Percentiles rank a stretch among this genome's conserved stretches.
These are phyloP conservation scores for Rhodotorula sp. DNA, from an alignment of 1,284 basidiomycete genomes.

Conservation along the genomic window DNA sequence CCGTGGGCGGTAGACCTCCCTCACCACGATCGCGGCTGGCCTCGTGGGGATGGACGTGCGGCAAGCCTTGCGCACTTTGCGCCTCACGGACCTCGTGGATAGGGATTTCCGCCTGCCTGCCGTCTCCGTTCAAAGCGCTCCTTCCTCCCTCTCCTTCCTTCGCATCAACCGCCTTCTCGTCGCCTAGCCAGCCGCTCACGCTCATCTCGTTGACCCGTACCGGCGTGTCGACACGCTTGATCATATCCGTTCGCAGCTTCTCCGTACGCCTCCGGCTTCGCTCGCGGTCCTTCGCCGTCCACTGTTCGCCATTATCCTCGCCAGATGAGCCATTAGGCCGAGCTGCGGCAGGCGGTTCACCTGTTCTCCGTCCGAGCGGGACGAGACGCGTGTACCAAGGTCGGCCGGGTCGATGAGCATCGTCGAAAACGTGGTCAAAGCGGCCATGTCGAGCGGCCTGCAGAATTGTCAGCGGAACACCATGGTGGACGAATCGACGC, in stretches of 20 bases:
- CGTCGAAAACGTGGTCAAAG: conserved; percentile 12
- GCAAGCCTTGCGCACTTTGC: neutral
- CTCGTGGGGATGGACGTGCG: neutral
- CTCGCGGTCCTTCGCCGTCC: conserved; percentile 18
- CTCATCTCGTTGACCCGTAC: conserved; percentile 81
- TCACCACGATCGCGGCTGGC: neutral
- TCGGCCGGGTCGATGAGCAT: conserved; percentile 2
- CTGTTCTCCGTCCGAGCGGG: neutral
- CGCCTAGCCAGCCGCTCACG: conserved; percentile 46
- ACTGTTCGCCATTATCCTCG: conserved; percentile 5
- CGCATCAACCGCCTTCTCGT: conserved; percentile 31
- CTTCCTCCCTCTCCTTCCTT: neutral
- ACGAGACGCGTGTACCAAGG: conserved; percentile 18
- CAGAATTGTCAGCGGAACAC: no score
- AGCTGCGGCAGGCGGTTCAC: no score
- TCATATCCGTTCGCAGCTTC: conserved; percentile 73
- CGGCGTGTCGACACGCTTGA: conserved; percentile 70
- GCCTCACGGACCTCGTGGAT: no score
- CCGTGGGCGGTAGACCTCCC: neutral
- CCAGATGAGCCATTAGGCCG: no score
- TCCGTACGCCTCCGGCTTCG: conserved; percentile 24
- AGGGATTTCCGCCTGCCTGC: neutral
- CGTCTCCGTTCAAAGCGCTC: neutral
- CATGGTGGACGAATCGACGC: no score
- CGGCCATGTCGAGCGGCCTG: conserved; percentile 27